Percentiles rank a stretch among this genome's conserved stretches.
phyloP scores from a whole-genome alignment of 2,329 filamentous ascomycete species.

The Claviceps sp. region DNA sequence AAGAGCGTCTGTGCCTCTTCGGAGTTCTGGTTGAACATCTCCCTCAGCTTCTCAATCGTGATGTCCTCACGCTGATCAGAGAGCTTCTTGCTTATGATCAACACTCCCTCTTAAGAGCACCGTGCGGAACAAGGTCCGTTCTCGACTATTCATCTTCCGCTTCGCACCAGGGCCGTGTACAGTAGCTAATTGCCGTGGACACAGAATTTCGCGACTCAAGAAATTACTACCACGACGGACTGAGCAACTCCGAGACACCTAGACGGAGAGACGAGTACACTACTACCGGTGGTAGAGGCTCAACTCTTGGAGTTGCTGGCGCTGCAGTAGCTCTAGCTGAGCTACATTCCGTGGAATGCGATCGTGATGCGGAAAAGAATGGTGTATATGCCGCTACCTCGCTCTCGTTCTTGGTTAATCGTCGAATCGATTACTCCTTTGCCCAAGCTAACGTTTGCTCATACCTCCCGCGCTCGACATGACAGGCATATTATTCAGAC shows the following conservation, averaged over 20 bases:
- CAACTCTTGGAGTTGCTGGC: conserved; percentile 46
- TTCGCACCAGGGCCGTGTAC: not conserved
- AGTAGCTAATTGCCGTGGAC: not conserved
- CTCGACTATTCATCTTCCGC: conserved; percentile 20
- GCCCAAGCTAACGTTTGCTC: conserved; percentile 1
- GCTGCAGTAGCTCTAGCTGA: conserved; percentile 81
- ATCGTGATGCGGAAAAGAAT: conserved; percentile 67
- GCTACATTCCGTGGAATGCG: conserved; percentile 62
- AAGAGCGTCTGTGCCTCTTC: no score
- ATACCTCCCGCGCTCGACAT: not conserved
- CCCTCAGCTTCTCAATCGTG: no score
- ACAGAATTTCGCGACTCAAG: conserved; percentile 45
- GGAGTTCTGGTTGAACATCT: no score
- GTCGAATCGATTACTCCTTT: conserved; percentile 5
- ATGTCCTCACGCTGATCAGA: conserved; percentile 30
- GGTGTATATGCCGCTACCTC: conserved; percentile 40
- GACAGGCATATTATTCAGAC: conserved; percentile 56
- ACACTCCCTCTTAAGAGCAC: conserved; percentile 66
- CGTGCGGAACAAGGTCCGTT: conserved; percentile 25
- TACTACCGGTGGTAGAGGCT: conserved; percentile 27
- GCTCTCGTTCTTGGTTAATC: conserved; percentile 13
- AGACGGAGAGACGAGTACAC: conserved; percentile 56
- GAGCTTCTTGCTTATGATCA: conserved; percentile 95
- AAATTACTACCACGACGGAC: conserved; percentile 42
- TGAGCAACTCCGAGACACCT: conserved; percentile 54